Evolutionary conservation across 1,284 basidiomycete genomes (phyloP).

Genomic region (Somion occarium): DNA sequence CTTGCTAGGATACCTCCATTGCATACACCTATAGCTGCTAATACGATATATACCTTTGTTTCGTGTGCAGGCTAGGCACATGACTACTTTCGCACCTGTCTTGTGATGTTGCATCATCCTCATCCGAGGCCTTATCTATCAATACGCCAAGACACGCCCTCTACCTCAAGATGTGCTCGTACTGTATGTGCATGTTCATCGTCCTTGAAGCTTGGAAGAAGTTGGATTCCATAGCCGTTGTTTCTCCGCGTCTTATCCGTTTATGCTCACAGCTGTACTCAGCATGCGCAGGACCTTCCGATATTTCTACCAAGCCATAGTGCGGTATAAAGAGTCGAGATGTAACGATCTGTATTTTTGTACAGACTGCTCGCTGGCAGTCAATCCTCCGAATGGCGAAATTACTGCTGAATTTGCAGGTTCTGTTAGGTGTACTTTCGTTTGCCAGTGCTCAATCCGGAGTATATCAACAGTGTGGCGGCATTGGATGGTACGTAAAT

Average conservation of each 20-base stretch:
- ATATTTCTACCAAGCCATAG: neutral
- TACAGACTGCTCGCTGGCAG: no score
- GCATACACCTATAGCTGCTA: constrained; percentile 6
- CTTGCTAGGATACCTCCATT: constrained; percentile 4
- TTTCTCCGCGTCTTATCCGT: constrained; percentile 25
- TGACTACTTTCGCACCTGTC: constrained; percentile 4
- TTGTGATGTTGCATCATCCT: neutral
- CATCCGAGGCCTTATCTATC: neutral
- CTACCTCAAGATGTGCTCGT: constrained; percentile 2
- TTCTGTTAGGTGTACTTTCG: constrained; percentile 13
- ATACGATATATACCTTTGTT: constrained; percentile 7
- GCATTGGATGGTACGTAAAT: constrained; percentile 43
- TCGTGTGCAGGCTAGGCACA: neutral
- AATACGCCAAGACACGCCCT: neutral
- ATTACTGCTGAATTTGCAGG: constrained; percentile 4
- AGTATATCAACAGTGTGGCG: constrained; percentile 43
- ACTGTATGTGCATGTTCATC: neutral
- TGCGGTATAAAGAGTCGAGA: neutral
- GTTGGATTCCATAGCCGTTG: constrained; percentile 15
- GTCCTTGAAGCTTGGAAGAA: constrained; percentile 2
- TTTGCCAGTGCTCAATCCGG: constrained; percentile 22
- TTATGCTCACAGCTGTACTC: neutral
- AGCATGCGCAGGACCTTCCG: neutral
- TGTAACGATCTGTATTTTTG: neutral
- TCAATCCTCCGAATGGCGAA: neutral